Evolutionary conservation across 2,329 filamentous ascomycete species (phyloP).

Genomic region (Neofusicoccum sp.): DNA sequence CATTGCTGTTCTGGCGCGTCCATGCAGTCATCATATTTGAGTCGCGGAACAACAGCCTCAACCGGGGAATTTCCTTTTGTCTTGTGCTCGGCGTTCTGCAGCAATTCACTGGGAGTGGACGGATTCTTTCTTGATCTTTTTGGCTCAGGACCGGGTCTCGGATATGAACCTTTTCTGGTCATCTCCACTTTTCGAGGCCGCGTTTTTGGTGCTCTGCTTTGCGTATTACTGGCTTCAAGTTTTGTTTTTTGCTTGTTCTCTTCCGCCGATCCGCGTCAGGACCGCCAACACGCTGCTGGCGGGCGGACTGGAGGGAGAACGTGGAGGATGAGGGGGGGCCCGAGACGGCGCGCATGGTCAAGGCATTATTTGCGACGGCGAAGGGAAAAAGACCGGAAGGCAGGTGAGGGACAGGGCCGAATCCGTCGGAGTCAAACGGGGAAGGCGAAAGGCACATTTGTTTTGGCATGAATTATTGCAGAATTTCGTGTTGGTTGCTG

Average conservation of each 20-base stretch:
- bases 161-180: conserved; percentile 5
- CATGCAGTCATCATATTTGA: not conserved
- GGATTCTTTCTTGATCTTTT: not conserved
- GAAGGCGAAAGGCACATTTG: conserved; percentile 10
- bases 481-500: not conserved
- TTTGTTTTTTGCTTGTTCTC: conserved; percentile 3
- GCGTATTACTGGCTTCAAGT: conserved; percentile 4
- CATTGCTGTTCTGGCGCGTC: not conserved
- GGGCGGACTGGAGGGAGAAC: not conserved
- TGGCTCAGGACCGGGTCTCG: conserved; percentile 1
- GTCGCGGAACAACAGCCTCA: not conserved
- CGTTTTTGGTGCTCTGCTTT: conserved; percentile 1
- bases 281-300: not conserved
- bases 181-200: not conserved
- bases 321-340: not conserved
- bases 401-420: not conserved
- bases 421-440: not conserved
- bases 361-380: conserved; percentile 2
- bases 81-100: conserved; percentile 8
- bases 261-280: not conserved
- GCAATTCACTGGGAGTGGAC: conserved; percentile 7
- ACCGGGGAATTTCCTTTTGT: not conserved
- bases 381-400: conserved; percentile 12
- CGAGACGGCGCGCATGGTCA: not conserved
- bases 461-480: conserved; percentile 9